A percentile compares a stretch with the other conserved stretches of the same genome.
Conservation (phyloP, 2,329 filamentous ascomycete genomes). For the Aspergillus sp. region DNA sequence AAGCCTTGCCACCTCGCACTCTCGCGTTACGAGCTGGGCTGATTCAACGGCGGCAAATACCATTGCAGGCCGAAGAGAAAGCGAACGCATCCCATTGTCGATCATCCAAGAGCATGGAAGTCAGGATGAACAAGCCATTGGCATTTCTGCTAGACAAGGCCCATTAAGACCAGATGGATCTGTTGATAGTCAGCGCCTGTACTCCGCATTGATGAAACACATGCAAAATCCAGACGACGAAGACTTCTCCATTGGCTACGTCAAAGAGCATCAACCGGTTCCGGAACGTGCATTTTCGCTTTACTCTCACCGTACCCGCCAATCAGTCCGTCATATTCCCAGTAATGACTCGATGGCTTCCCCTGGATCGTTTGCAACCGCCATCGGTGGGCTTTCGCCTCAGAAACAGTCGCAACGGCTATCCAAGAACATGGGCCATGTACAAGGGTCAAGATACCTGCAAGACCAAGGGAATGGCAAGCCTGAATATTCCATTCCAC, state of each 20-base stretch:
- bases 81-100: constrained; percentile 34
- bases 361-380: constrained; percentile 26
- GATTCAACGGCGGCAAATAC: constrained; percentile 42
- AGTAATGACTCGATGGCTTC: constrained; percentile 27
- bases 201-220: constrained; percentile 39
- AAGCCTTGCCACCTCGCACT: constrained; percentile 31
- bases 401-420: constrained; percentile 6
- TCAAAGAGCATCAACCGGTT: constrained; percentile 25
- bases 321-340: constrained; percentile 26
- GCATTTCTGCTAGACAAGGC: not conserved
- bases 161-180: constrained; percentile 15
- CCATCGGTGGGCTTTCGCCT: constrained; percentile 19
- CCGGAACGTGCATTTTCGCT: constrained; percentile 24
- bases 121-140: too few relatives aligned
- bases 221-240: constrained; percentile 23
- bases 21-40: constrained; percentile 47
- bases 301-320: constrained; percentile 16
- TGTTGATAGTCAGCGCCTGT: constrained; percentile 37
- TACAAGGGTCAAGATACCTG: not conserved
- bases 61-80: constrained; percentile 25
- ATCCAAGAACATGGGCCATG: not conserved
- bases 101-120: constrained; percentile 39
- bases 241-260: constrained; percentile 21
- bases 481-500: not conserved
- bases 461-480: not conserved